Conservation (phyloP, 345 rosid genomes). For the Cardiospermum halicacabum region DNA sequence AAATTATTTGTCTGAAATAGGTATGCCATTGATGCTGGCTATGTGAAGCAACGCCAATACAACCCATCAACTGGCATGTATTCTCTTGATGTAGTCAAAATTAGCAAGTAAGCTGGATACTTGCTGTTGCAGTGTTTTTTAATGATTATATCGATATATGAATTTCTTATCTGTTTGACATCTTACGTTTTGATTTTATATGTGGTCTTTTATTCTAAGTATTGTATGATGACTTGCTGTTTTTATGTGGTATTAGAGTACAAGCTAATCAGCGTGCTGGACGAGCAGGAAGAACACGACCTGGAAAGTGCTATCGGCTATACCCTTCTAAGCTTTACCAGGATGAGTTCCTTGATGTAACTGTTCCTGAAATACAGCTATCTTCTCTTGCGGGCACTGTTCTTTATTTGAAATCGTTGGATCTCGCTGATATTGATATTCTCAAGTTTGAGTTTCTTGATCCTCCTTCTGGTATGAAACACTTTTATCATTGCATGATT, state of each 20-base stretch:
- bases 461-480: slow-evolving; percentile 74
- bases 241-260: slow-evolving; percentile 49
- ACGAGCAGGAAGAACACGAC: slow-evolving; percentile 96
- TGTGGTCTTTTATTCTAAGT: not conserved
- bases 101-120: slow-evolving; percentile 79
- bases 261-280: slow-evolving; percentile 99
- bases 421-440: slow-evolving; percentile 85
- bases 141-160: slow-evolving; percentile 1
- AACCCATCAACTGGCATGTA: slow-evolving; percentile 95
- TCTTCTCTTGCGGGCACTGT: slow-evolving; percentile 95
- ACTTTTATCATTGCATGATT: slow-evolving; percentile 6
- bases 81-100: slow-evolving; percentile 89
- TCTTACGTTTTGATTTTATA: slow-evolving; percentile 3
- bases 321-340: slow-evolving; percentile 70
- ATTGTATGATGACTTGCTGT: not conserved
- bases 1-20: slow-evolving; percentile 38
- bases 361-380: slow-evolving; percentile 94
- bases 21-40: slow-evolving; percentile 92
- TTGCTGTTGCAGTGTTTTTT: not conserved
- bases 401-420: slow-evolving; percentile 88
- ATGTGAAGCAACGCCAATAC: slow-evolving; percentile 93
- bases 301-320: slow-evolving; percentile 92
- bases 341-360: slow-evolving; percentile 82
- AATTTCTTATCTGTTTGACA: not conserved
- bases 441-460: slow-evolving; percentile 96